Percentiles rank a stretch among this genome's conserved stretches.
These are phyloP conservation scores for Melaleuca quinquenervia DNA, from an alignment of 345 rosid genomes.

Conservation along the genomic window DNA sequence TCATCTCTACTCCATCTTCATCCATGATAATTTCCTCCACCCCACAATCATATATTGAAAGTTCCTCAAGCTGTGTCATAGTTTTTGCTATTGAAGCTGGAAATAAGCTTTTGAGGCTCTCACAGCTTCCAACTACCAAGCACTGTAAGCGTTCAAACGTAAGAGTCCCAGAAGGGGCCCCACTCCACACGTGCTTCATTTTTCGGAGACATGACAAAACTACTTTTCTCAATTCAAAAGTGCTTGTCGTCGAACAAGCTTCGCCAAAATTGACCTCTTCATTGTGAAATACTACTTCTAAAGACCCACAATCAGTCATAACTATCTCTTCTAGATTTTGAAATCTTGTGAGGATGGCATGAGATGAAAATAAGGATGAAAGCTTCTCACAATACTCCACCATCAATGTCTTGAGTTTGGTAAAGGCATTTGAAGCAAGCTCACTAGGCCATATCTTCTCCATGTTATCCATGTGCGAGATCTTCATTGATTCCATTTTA, in stretches of 20 bases:
- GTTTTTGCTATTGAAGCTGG: background rate
- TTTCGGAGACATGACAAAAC: rapidly evolving
- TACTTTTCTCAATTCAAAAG: background rate
- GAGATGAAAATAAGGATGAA: background rate
- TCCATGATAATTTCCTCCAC: background rate
- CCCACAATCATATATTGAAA: rapidly evolving
- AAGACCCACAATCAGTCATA: background rate
- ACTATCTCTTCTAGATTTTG: background rate
- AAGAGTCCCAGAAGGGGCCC: background rate
- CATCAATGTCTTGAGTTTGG: background rate
- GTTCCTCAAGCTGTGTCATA: background rate
- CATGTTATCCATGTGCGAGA: background rate
- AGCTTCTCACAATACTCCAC: background rate
- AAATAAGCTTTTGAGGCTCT: background rate
- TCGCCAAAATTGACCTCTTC: background rate
- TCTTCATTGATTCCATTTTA: background rate
- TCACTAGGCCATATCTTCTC: background rate
- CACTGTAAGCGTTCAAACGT: rapidly evolving
- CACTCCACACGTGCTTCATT: background rate
- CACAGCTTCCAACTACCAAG: background rate
- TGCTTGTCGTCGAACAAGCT: background rate
- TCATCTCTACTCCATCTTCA: rapidly evolving
- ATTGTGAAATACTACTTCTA: background rate
- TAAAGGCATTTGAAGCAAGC: background rate
- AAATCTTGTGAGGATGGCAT: background rate